phyloP scores from a whole-genome alignment of 768 basidiomycete genomes.

The Leccinum subgranulosum region DNA sequence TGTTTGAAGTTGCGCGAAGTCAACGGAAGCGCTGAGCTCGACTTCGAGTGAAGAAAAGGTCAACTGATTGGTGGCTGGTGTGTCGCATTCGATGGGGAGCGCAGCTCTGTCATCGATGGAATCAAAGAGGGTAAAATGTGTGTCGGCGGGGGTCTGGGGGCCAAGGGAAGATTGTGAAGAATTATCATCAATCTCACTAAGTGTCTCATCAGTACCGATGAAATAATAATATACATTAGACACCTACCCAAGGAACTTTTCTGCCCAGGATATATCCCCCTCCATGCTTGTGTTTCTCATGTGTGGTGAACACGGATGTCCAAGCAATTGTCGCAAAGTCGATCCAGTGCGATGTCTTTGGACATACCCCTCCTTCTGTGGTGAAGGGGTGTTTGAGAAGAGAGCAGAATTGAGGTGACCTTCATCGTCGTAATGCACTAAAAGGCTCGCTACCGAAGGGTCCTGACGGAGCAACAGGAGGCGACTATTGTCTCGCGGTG shows the following conservation, averaged over 20 bases:
- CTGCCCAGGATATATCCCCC: constrained; percentile 85
- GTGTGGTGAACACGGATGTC: constrained; percentile 40
- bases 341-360: constrained; percentile 65
- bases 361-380: constrained; percentile 38
- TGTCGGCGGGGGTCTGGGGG: constrained; percentile 48
- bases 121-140: constrained; percentile 38
- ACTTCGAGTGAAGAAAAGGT: constrained; percentile 75
- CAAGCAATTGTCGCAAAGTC: constrained; percentile 70
- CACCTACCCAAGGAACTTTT: constrained; percentile 64
- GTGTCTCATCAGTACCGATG: constrained; percentile 8
- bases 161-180: constrained; percentile 48
- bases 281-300: constrained; percentile 42
- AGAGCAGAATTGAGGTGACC: constrained; percentile 58
- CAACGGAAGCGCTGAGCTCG: constrained; percentile 55
- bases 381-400: constrained; percentile 59
- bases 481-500: constrained; percentile 48
- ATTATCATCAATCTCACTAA: constrained; percentile 44
- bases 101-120: constrained; percentile 37
- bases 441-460: constrained; percentile 72
- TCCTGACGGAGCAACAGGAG: constrained; percentile 64
- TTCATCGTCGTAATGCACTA: constrained; percentile 71
- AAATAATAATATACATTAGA: not conserved
- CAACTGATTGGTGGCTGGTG: constrained; percentile 33
- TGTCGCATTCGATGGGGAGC: constrained; percentile 46
- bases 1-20: constrained; percentile 29